These are phyloP conservation scores for Ambrosia hybrid DNA, from an alignment of 140 eudicot genomes.

Conservation along the genomic window DNA sequence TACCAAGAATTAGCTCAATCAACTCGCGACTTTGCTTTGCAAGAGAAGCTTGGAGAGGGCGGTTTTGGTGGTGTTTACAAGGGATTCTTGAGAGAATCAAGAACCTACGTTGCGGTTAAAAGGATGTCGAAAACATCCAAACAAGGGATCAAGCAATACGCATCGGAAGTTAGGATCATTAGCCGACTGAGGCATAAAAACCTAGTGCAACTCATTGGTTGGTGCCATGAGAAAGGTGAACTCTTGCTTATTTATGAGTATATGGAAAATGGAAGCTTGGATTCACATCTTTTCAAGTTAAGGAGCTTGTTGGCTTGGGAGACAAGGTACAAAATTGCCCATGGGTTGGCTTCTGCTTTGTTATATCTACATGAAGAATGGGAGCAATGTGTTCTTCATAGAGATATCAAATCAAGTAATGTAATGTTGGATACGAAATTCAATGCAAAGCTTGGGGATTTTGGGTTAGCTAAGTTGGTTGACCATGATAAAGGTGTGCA, in stretches of 20 bases:
- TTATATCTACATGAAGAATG: slow-evolving; percentile 47
- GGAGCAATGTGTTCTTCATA: slow-evolving; percentile 47
- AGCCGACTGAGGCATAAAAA: slow-evolving; percentile 55
- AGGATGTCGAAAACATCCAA: slow-evolving; percentile 43
- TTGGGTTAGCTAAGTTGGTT: slow-evolving; percentile 44
- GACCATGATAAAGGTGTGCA: slow-evolving; percentile 41
- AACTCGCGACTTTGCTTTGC: slow-evolving; percentile 24
- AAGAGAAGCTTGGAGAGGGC: slow-evolving; percentile 56
- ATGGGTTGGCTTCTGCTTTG: slow-evolving; percentile 43
- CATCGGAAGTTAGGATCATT: slow-evolving; percentile 59
- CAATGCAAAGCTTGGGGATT: slow-evolving; percentile 46
- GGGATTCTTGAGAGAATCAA: slow-evolving; percentile 37
- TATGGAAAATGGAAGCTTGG: slow-evolving; percentile 57
- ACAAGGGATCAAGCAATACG: slow-evolving; percentile 57
- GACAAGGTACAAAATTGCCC: slow-evolving; percentile 38
- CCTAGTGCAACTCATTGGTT: slow-evolving; percentile 55
- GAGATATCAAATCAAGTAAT: slow-evolving; percentile 51
- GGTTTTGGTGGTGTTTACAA: slow-evolving; percentile 61
- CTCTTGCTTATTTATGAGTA: slow-evolving; percentile 46
- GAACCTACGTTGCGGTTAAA: slow-evolving; percentile 45
- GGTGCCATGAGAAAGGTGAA: slow-evolving; percentile 51
- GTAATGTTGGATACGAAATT: slow-evolving; percentile 46
- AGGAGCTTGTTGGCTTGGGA: slow-evolving; percentile 39
- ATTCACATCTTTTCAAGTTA: slow-evolving; percentile 39
- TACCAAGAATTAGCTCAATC: slow-evolving; percentile 31